Conservation (phyloP, 495 filamentous ascomycete species). For the Penicillium herquei region DNA sequence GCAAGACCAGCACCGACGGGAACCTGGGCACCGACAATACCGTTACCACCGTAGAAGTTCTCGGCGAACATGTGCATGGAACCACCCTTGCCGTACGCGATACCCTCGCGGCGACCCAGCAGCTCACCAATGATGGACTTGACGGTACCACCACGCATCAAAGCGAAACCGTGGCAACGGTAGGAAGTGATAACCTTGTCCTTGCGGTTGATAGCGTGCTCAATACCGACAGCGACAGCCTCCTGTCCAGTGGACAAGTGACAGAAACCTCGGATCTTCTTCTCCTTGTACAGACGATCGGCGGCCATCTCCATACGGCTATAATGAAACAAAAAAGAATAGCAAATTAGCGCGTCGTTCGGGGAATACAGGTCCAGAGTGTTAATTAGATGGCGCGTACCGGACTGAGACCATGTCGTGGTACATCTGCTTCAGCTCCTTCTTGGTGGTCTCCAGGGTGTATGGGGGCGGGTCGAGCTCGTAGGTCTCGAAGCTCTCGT, state of each 20-base stretch:
- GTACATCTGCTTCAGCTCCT: conserved; percentile 98
- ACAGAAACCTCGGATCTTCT: conserved; percentile 99
- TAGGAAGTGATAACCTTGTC: conserved; percentile 98
- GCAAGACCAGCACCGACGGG: conserved; percentile 95
- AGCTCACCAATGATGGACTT: conserved; percentile 96
- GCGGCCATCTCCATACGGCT: conserved; percentile 99
- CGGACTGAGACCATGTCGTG: conserved; percentile 91
- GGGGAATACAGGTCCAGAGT: neutral
- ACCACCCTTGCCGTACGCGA: conserved; percentile 97
- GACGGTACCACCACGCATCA: conserved; percentile 92
- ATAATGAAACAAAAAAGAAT: neutral
- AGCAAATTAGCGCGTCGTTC: neutral
- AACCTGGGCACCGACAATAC: conserved; percentile 98
- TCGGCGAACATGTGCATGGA: conserved; percentile 99
- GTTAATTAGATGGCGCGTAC: conserved; percentile 48
- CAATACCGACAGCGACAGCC: conserved; percentile 94
- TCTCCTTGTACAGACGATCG: conserved; percentile 97
- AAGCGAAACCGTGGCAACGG: conserved; percentile 95
- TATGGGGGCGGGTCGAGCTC: conserved; percentile 94
- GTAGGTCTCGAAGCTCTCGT: conserved; percentile 99
- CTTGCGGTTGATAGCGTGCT: conserved; percentile 85
- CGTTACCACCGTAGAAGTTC: conserved; percentile 97
- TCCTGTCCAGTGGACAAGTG: conserved; percentile 97
- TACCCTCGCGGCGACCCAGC: conserved; percentile 90
- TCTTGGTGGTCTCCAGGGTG: conserved; percentile 90